Percentiles rank a stretch among this genome's conserved stretches.
These are phyloP conservation scores for Stagonosporopsis rhizophila DNA, from an alignment of 2,329 filamentous ascomycete species.

Conservation along the genomic window DNA sequence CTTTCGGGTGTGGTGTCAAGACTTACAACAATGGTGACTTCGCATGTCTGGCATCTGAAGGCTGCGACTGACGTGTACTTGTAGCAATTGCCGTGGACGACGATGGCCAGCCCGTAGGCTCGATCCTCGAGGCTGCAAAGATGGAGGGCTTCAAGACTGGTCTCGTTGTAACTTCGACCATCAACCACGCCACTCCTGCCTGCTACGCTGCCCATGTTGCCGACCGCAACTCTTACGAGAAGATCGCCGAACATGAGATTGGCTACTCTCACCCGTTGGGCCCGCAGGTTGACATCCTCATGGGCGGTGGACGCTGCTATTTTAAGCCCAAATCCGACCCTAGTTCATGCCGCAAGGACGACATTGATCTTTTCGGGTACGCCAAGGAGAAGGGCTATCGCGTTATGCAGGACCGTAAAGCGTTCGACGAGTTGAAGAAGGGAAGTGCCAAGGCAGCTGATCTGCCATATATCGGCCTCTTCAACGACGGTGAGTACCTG, in stretches of 20 bases:
- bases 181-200: slow-evolving; percentile 48
- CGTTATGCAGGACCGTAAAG: slow-evolving; percentile 47
- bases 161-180: slow-evolving; percentile 53
- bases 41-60: not conserved
- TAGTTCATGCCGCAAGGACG: slow-evolving; percentile 49
- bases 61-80: not conserved
- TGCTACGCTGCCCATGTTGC: slow-evolving; percentile 18
- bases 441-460: slow-evolving; percentile 31
- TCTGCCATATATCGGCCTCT: slow-evolving; percentile 51
- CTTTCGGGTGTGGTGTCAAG: slow-evolving; percentile 52
- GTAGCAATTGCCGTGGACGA: slow-evolving; percentile 45
- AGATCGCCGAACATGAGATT: slow-evolving; percentile 52
- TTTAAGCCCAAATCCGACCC: slow-evolving; percentile 50
- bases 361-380: slow-evolving; percentile 48
- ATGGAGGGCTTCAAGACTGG: slow-evolving; percentile 51
- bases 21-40: slow-evolving; percentile 45
- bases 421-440: slow-evolving; percentile 44
- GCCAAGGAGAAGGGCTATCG: slow-evolving; percentile 47
- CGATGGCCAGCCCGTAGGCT: slow-evolving; percentile 46
- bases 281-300: slow-evolving; percentile 49
- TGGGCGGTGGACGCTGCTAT: slow-evolving; percentile 53
- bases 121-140: slow-evolving; percentile 52
- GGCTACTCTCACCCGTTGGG: slow-evolving; percentile 52
- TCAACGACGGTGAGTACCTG: slow-evolving; percentile 42
- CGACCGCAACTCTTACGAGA: slow-evolving; percentile 41